Percentiles rank a stretch among this genome's conserved stretches.
Evolutionary conservation across 345 rosid species (phyloP).

Genomic region (Luvunga scandens): DNA sequence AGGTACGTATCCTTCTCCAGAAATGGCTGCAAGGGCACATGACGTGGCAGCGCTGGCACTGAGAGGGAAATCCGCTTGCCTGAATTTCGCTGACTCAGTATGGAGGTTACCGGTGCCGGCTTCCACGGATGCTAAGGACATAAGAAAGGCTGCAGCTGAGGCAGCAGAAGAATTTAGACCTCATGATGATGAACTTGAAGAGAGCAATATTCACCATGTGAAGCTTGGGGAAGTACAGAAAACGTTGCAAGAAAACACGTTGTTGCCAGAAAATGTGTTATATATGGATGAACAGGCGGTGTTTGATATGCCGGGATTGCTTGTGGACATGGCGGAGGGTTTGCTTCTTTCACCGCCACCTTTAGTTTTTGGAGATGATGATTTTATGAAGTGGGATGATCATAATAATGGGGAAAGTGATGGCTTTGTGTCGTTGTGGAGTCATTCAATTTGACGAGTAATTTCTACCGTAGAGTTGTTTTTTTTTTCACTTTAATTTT

Average conservation of each 20-base stretch:
- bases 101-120: conserved; percentile 59
- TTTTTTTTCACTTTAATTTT: not conserved
- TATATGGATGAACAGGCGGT: conserved; percentile 39
- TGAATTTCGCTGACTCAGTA: conserved; percentile 67
- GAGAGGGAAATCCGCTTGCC: conserved; percentile 63
- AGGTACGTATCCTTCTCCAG: conserved; percentile 69
- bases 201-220: not conserved
- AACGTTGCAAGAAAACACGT: conserved; percentile 14
- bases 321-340: conserved; percentile 60
- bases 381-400: conserved; percentile 8
- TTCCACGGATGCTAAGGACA: conserved; percentile 40
- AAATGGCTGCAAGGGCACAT: conserved; percentile 83
- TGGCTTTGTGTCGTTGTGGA: conserved; percentile 39
- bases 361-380: conserved; percentile 6
- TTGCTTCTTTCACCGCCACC: conserved; percentile 63
- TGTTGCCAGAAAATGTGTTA: conserved; percentile 1
- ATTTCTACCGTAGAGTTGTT: not conserved
- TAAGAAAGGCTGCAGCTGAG: conserved; percentile 42
- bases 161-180: conserved; percentile 59
- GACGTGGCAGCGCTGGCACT: conserved; percentile 72
- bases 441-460: conserved; percentile 23
- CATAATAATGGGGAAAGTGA: conserved; percentile 21
- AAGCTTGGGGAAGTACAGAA: not conserved
- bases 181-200: conserved; percentile 19
- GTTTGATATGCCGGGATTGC: conserved; percentile 45